These are phyloP conservation scores for Colletotrichum musicola DNA, from an alignment of 2,329 filamentous ascomycete genomes.

Conservation along the genomic window DNA sequence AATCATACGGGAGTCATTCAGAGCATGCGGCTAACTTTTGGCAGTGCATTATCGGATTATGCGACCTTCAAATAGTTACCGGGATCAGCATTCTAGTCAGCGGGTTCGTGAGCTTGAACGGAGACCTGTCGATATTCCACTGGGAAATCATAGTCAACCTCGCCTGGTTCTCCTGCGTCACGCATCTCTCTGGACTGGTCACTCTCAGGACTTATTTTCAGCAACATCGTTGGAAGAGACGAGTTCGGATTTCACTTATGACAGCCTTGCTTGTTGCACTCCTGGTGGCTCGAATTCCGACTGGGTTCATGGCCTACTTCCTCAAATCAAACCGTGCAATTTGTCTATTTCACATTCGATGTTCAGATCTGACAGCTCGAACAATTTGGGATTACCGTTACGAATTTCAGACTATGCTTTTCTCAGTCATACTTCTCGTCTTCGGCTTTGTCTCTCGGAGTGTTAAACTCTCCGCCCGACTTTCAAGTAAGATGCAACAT, in stretches of 20 bases:
- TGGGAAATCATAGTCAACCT: conserved; percentile 48
- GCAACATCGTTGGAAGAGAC: background rate
- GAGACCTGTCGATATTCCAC: conserved; percentile 41
- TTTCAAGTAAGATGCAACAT: background rate
- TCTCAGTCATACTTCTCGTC: background rate
- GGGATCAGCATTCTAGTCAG: conserved; percentile 47
- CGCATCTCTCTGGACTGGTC: conserved; percentile 40
- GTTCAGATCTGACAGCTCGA: background rate
- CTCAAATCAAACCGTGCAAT: background rate
- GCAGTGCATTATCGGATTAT: background rate
- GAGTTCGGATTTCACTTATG: background rate
- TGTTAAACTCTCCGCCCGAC: background rate
- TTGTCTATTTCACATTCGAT: background rate
- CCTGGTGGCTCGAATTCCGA: background rate
- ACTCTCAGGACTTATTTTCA: background rate
- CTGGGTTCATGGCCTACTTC: background rate
- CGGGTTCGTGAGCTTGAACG: background rate
- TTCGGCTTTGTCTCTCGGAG: background rate
- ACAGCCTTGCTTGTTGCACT: background rate
- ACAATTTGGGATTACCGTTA: background rate
- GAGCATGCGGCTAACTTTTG: too few relatives aligned
- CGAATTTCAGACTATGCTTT: background rate
- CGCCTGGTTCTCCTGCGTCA: conserved; percentile 49
- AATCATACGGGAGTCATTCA: background rate
- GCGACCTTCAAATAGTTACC: conserved; percentile 48